phyloP scores from a whole-genome alignment of 2,329 filamentous ascomycete genomes.

The Tolypocladium inflatum region DNA sequence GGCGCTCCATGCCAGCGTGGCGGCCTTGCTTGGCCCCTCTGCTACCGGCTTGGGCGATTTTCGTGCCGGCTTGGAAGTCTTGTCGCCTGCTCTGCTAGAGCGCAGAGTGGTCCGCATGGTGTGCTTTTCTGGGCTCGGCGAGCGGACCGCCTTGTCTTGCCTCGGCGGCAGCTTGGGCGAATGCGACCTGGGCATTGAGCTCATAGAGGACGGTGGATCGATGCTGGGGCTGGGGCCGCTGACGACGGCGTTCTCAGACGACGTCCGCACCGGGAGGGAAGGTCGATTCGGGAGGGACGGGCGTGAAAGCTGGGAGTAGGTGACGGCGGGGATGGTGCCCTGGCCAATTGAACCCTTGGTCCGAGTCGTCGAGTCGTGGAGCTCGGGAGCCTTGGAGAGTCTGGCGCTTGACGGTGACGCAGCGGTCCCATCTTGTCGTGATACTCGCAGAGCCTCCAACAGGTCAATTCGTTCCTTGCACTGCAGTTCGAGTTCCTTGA shows the following conservation, averaged over 20 bases:
- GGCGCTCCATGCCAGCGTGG: slow-evolving; percentile 51
- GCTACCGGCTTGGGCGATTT: slow-evolving; percentile 30
- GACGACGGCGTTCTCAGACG: slow-evolving; percentile 36
- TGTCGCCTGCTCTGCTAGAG: slow-evolving; percentile 35
- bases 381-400: slow-evolving; percentile 12
- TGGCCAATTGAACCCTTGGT: slow-evolving; percentile 61
- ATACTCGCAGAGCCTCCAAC: slow-evolving; percentile 67
- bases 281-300: slow-evolving; percentile 51
- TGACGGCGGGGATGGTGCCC: slow-evolving; percentile 72
- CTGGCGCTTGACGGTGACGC: slow-evolving; percentile 3
- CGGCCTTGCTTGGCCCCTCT: slow-evolving; percentile 54
- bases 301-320: slow-evolving; percentile 72
- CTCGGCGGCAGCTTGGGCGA: slow-evolving; percentile 22
- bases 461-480: slow-evolving; percentile 90
- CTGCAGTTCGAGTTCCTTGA: slow-evolving; percentile 76
- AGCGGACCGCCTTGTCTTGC: slow-evolving; percentile 31
- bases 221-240: slow-evolving; percentile 2
- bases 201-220: slow-evolving; percentile 6
- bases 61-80: slow-evolving; percentile 26
- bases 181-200: slow-evolving; percentile 16
- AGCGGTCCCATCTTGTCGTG: slow-evolving; percentile 33
- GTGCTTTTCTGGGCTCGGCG: slow-evolving; percentile 51
- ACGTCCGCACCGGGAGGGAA: slow-evolving; percentile 42
- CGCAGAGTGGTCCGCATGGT: slow-evolving; percentile 54
- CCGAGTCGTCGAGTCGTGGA: slow-evolving; percentile 10